Base-by-base conservation (phyloP, 352 stramenopile species). In the Peronospora belbahrii region DNA sequence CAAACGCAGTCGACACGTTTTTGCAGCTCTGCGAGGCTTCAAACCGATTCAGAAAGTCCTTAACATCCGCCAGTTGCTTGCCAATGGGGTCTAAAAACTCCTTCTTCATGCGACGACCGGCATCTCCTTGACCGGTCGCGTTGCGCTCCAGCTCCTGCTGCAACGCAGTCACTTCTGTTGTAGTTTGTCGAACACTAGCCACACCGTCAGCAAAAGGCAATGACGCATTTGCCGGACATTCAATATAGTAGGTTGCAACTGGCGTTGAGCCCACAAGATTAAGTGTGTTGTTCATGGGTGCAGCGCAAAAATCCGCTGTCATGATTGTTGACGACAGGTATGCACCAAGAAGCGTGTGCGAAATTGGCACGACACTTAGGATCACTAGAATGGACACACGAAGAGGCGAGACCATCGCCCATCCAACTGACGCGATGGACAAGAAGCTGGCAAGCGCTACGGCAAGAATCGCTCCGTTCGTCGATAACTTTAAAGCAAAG, bases 401-500 rank as follows among this genome's bases (percentile, higher is more conserved):
- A 32, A 91, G 53, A 10, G 80, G 71, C 34, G 70, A 62, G 39
- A 88, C 67, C 76, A 91, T 83, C 11, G 76, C 74, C 80, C 80
- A 91, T 1, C 80, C 80, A 33, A 91, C 83, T 9, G 74, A 81
- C 32, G 80, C 69, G 42, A 91, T 88, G 15, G 76, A 83, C 34
- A 91, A 48, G 49, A 91, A 87, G 48, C 74, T 87, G 24, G 79
- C 66, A 14, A 91, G 57, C 11, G 75, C 53, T 5, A 91, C 78
- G 2, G 68, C 64, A 17, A 91, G 45, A 42, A 91, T 91, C n/a
- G 78, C 78, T 0, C 66, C 72, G 45, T 88, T 91, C 1, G 79
- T 91, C 18, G 76, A 77, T 15, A 73, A 82, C 57, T 91, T 85
- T 46, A 91, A 71, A 56, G 83, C 64, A 34, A 88, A 91, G 59